Conservation (phyloP, 805 yeast species). For the Yamadazyma insecticola region DNA sequence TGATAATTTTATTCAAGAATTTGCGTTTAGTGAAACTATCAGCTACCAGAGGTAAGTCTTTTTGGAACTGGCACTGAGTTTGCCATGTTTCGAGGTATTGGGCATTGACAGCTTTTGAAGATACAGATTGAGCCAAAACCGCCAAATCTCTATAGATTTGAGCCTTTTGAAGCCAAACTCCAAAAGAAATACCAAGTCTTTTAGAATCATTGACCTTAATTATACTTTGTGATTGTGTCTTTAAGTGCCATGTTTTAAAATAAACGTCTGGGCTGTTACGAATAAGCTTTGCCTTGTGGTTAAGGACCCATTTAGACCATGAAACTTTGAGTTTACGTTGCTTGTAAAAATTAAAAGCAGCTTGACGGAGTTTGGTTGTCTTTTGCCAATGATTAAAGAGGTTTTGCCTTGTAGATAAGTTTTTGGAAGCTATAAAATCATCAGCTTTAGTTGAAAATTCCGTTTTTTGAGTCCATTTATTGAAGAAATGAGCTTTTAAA, state of each 20-base stretch:
- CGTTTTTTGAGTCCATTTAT: constrained; percentile 7
- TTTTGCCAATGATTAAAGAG: constrained; percentile 14
- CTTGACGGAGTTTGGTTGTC: constrained; percentile 2
- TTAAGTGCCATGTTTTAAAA: no score
- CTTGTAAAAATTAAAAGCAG: constrained; percentile 11
- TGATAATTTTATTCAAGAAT: constrained; percentile 1
- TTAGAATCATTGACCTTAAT: no score
- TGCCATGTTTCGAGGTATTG: constrained; percentile 3
- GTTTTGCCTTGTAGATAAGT: constrained; percentile 3
- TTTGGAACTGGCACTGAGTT: constrained; percentile 1
- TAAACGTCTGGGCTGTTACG: no score
- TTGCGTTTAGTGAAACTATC: constrained; percentile 7
- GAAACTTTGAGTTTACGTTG: no score
- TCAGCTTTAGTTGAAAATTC: constrained; percentile 6
- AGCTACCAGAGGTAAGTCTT: constrained; percentile 8
- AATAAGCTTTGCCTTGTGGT: no score
- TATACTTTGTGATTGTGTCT: no score
- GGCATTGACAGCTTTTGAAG: no score
- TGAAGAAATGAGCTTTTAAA: constrained; percentile 2
- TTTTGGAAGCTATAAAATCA: constrained; percentile 3
- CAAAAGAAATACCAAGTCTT: no score
- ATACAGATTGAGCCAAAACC: no score
- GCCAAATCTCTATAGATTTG: no score
- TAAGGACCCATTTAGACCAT: no score
- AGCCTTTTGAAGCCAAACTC: no score